Percentiles rank a stretch among this genome's conserved stretches.
Evolutionary conservation across 345 rosid species (phyloP).

Genomic region (Populus davidiana): DNA sequence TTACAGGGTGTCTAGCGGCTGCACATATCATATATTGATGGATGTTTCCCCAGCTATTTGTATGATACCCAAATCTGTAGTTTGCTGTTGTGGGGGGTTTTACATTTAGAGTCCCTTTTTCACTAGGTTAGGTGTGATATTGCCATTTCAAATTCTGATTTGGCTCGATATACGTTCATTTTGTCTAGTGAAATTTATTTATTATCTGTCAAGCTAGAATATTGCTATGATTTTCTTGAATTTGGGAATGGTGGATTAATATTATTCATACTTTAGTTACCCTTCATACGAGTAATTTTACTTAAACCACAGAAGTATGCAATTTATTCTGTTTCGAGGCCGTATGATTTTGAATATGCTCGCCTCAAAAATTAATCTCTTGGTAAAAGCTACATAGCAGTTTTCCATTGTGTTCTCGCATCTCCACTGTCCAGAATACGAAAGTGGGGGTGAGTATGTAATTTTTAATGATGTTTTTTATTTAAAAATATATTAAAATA

Average conservation of each 20-base stretch:
- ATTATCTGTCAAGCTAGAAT: constrained; percentile 1
- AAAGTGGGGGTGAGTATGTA: too few species aligned
- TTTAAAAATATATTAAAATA: too few species aligned
- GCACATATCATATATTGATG: neutral
- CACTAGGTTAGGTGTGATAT: neutral
- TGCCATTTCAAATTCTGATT: constrained; percentile 1
- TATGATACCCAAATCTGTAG: neutral
- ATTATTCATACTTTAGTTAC: neutral
- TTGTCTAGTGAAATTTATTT: neutral
- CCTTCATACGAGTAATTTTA: neutral
- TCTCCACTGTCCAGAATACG: neutral
- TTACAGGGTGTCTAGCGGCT: constrained; percentile 3
- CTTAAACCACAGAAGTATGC: neutral
- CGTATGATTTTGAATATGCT: neutral
- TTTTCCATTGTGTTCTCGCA: neutral
- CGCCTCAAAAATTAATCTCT: neutral
- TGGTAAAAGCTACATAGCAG: neutral
- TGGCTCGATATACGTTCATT: constrained; percentile 1
- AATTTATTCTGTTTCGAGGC: neutral
- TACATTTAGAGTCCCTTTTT: constrained; percentile 1
- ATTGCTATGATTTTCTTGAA: neutral
- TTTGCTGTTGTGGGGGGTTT: neutral
- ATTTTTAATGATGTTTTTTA: too few species aligned
- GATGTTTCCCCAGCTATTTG: constrained; percentile 2
- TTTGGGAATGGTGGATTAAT: neutral